Percentiles rank a stretch among this genome's conserved stretches.
Conservation (phyloP, 108 stramenopile species). For the Skeletonema tropicum region DNA sequence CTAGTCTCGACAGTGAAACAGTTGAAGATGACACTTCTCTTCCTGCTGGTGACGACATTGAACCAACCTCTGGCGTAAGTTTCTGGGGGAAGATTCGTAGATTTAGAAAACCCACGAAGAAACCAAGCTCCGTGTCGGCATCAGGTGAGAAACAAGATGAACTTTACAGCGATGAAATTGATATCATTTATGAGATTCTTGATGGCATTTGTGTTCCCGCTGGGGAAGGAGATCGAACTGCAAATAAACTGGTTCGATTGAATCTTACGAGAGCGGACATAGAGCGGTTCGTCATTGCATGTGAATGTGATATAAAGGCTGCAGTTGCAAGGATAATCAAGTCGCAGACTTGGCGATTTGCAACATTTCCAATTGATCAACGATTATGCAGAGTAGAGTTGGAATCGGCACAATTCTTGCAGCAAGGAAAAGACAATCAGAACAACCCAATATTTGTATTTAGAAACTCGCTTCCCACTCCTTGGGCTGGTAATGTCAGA, state of each 20-base stretch:
- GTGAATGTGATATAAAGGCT: conserved; percentile 47
- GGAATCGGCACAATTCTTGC: conserved; percentile 73
- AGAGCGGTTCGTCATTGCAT: conserved; percentile 48
- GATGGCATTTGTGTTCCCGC: conserved; percentile 18
- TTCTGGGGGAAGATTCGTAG: background rate
- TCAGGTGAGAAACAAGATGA: conserved; percentile 15
- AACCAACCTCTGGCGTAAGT: background rate
- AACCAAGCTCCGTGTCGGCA: background rate
- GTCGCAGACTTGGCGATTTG: conserved; percentile 63
- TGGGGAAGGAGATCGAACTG: conserved; percentile 3
- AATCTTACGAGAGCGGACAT: conserved; percentile 49
- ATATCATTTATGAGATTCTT: conserved; percentile 47
- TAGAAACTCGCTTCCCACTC: conserved; percentile 65
- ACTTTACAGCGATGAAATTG: conserved; percentile 33
- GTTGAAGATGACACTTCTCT: conserved; percentile 10
- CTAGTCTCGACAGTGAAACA: conserved; percentile 11
- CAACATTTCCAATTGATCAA: conserved; percentile 71
- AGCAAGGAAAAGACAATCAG: conserved; percentile 60
- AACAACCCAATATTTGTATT: conserved; percentile 79
- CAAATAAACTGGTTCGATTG: conserved; percentile 17
- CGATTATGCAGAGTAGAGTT: conserved; percentile 67
- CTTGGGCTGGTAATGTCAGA: conserved; percentile 64
- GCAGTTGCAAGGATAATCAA: conserved; percentile 64
- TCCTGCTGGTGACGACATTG: background rate
- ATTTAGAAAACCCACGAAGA: conserved; percentile 7